These are phyloP conservation scores for Saccharomyces eubayanus DNA, from an alignment of 805 yeast species.

Conservation along the genomic window DNA sequence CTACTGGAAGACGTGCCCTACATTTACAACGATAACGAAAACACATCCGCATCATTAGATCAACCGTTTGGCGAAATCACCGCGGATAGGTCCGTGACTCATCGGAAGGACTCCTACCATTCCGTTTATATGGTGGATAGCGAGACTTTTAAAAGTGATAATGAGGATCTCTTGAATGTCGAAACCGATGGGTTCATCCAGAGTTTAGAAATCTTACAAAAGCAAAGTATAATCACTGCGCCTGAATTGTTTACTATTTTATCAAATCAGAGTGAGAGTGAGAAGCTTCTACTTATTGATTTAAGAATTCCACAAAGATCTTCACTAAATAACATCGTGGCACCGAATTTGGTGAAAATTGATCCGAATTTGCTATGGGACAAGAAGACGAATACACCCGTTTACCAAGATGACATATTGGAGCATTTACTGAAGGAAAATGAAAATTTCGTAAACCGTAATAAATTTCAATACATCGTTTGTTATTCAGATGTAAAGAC, in stretches of 20 bases:
- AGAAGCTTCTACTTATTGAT: slow-evolving; percentile 32
- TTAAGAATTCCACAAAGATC: slow-evolving; percentile 31
- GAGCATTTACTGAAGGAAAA: slow-evolving; percentile 22
- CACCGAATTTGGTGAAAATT: slow-evolving; percentile 33
- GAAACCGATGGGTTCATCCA: slow-evolving; percentile 14
- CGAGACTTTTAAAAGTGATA: slow-evolving; percentile 15
- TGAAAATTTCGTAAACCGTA: slow-evolving; percentile 25
- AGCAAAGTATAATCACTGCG: slow-evolving; percentile 47
- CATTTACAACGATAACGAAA: not conserved
- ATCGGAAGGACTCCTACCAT: slow-evolving; percentile 35
- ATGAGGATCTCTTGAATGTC: slow-evolving; percentile 10
- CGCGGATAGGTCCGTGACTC: slow-evolving; percentile 17
- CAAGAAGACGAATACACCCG: slow-evolving; percentile 20
- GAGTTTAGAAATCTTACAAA: slow-evolving; percentile 23
- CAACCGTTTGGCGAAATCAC: not conserved
- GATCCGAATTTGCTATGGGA: slow-evolving; percentile 34
- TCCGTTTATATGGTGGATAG: slow-evolving; percentile 33
- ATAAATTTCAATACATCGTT: slow-evolving; percentile 31
- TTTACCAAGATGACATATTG: slow-evolving; percentile 27
- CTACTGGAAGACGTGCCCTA: not conserved
- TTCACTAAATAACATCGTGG: slow-evolving; percentile 32
- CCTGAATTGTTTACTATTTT: slow-evolving; percentile 38
- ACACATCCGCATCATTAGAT: not conserved
- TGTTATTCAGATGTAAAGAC: slow-evolving; percentile 35
- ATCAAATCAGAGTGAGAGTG: slow-evolving; percentile 39